Percentiles rank a stretch among this genome's conserved stretches.
phyloP scores from a whole-genome alignment of 2,329 filamentous ascomycete genomes.

The Aotearoamyces nothofagi region DNA sequence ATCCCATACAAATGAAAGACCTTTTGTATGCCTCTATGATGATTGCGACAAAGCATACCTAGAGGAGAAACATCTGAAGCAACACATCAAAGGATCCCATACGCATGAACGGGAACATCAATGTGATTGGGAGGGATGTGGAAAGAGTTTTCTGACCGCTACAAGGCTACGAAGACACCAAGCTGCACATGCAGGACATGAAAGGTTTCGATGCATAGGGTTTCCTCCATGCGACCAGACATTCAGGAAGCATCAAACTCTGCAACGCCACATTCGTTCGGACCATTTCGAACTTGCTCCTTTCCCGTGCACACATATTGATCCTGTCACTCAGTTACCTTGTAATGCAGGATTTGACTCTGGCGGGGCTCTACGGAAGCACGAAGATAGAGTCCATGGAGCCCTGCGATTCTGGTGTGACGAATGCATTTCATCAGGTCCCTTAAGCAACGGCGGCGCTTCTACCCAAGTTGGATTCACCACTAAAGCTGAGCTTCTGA shows the following conservation, averaged over 20 bases:
- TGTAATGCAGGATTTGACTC: constrained; percentile 64
- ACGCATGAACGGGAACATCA: constrained; percentile 52
- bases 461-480: constrained; percentile 44
- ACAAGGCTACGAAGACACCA: constrained; percentile 65
- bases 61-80: constrained; percentile 71
- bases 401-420: constrained; percentile 61
- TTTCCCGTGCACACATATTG: constrained; percentile 51
- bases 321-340: constrained; percentile 30
- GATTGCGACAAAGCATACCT: constrained; percentile 74
- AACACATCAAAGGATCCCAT: constrained; percentile 75
- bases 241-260: constrained; percentile 77
- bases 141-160: constrained; percentile 67
- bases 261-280: constrained; percentile 67
- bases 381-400: constrained; percentile 55
- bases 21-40: constrained; percentile 55
- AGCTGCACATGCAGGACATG: constrained; percentile 62
- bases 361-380: constrained; percentile 52
- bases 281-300: constrained; percentile 60
- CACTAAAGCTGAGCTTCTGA: constrained; percentile 54
- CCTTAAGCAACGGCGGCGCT: constrained; percentile 23
- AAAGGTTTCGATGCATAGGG: constrained; percentile 59
- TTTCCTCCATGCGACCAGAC: constrained; percentile 56
- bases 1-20: constrained; percentile 73
- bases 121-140: constrained; percentile 60
- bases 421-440: constrained; percentile 43